Evolutionary conservation across 306 rosid genomes (phyloP).

Genomic region (Macrotyloma uniflorum): DNA sequence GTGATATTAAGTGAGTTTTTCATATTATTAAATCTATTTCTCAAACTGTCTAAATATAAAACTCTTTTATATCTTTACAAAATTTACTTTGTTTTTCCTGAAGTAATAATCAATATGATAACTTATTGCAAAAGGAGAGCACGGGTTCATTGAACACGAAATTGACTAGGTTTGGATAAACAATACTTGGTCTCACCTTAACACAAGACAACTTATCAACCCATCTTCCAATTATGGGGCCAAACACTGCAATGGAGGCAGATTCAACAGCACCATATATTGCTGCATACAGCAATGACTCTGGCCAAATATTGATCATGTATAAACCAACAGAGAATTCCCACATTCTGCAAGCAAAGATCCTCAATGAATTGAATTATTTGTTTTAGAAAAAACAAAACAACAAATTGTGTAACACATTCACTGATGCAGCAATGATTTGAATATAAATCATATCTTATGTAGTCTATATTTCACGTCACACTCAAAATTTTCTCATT

Average conservation of each 20-base stretch:
- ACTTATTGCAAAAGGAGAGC: not conserved
- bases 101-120: not conserved
- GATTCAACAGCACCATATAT: constrained; percentile 88
- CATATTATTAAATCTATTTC: no score
- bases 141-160: not conserved
- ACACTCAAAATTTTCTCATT: constrained; percentile 9
- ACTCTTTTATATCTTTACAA: not conserved
- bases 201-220: constrained; percentile 67
- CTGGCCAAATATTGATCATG: constrained; percentile 91
- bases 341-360: constrained; percentile 76
- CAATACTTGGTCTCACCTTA: constrained; percentile 48
- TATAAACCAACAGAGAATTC: constrained; percentile 94
- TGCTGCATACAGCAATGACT: constrained; percentile 80
- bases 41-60: no score
- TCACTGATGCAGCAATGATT: not conserved
- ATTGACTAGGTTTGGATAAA: not conserved
- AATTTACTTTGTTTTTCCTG: not conserved
- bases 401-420: not conserved
- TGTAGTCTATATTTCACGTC: not conserved
- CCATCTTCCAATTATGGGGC: constrained; percentile 78
- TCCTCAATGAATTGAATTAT: not conserved
- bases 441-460: constrained; percentile 8
- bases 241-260: constrained; percentile 76
- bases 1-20: no score
- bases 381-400: not conserved